Base-by-base conservation (phyloP, 2,329 filamentous ascomycete genomes). In the Cordyceps militaris region DNA sequence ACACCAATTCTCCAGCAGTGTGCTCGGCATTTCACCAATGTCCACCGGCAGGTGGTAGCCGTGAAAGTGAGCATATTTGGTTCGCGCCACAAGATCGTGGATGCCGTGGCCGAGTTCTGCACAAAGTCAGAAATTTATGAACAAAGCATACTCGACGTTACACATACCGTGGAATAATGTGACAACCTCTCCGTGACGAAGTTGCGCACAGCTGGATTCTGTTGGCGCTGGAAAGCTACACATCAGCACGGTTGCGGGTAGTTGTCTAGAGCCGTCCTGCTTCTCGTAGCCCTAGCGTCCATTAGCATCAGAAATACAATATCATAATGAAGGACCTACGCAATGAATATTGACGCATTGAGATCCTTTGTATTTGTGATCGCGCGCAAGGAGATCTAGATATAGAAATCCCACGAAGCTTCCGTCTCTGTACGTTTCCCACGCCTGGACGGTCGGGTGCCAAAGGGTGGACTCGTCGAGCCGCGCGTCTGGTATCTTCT, bases 41-140 rank as follows among this genome's bases (percentile, higher is more conserved):
- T 52, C 49, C 5, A 40, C 30, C n/a, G 49, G 49, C 19, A 52
- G 19, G 19, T 32, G 30, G 2, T 21, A 36, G 14, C 49, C 49
- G 19, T 52, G 49, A 32, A 52, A 52, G 16, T 36, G 49, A 32
- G 34, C 30, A 40, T 52, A 52, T 38, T 52, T 52, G 13, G 49
- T 52, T 34, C 32, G 30, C 23, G 49, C 30, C 11, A 52, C 14
- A 9, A 52, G 49, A 52, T 40, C 34, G 34, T 52, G 49, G 19
- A 52, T 52, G n/a, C 30, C 49, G 34, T 52, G 49, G 19, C 49
- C 49, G 19, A 52, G 49, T 32, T 52, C 49, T 52, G 34, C 34
- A 24, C 24, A 3, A 48, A 48, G 30, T 52, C n/a, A 38, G 34
- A 13, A 38, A 36, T 40, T 23, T 10, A 32, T 23, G 30, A 51